Percentiles rank a stretch among this genome's conserved stretches.
These are phyloP conservation scores for Penicillium sp. DNA, from an alignment of 2,329 filamentous ascomycete species.

Conservation along the genomic window DNA sequence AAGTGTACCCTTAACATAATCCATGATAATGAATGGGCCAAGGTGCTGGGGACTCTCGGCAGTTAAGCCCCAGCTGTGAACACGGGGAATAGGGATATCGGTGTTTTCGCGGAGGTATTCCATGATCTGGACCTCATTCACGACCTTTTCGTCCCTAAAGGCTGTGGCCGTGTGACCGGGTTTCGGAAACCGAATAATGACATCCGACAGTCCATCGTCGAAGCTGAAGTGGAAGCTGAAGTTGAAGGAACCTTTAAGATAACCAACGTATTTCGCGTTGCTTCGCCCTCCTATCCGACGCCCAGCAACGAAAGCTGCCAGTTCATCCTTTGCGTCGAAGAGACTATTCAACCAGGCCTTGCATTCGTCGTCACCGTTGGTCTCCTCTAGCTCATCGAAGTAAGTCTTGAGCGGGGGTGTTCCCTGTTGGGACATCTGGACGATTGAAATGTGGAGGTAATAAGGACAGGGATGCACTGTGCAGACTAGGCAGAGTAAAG, in stretches of 20 bases:
- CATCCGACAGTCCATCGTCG: slow-evolving; percentile 17
- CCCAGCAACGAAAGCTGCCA: slow-evolving; percentile 19
- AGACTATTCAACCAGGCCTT: slow-evolving; percentile 14
- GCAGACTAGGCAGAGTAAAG: too few species aligned
- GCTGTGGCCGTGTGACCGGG: slow-evolving; percentile 18
- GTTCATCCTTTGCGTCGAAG: slow-evolving; percentile 17
- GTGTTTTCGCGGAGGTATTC: slow-evolving; percentile 21
- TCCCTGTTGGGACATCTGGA: slow-evolving; percentile 15
- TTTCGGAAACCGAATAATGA: slow-evolving; percentile 23
- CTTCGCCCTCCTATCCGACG: slow-evolving; percentile 15
- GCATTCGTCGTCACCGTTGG: slow-evolving; percentile 16
- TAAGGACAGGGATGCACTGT: too few species aligned
- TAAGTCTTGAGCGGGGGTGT: slow-evolving; percentile 17
- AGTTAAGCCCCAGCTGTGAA: slow-evolving; percentile 21
- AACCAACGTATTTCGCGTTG: slow-evolving; percentile 18
- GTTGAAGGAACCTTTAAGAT: slow-evolving; percentile 20
- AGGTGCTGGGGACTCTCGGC: slow-evolving; percentile 17
- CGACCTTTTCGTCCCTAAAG: slow-evolving; percentile 19
- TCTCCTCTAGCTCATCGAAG: slow-evolving; percentile 19
- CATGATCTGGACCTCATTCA: slow-evolving; percentile 22
- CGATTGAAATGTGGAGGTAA: slow-evolving; percentile 2
- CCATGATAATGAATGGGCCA: slow-evolving; percentile 27
- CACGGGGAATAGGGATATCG: slow-evolving; percentile 20
- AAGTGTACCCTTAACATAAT: slow-evolving; percentile 20
- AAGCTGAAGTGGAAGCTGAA: slow-evolving; percentile 23